A percentile compares a stretch with the other conserved stretches of the same genome.
phyloP scores from a whole-genome alignment of 2,329 filamentous ascomycete species.

The Exophiala dermatitidis region DNA sequence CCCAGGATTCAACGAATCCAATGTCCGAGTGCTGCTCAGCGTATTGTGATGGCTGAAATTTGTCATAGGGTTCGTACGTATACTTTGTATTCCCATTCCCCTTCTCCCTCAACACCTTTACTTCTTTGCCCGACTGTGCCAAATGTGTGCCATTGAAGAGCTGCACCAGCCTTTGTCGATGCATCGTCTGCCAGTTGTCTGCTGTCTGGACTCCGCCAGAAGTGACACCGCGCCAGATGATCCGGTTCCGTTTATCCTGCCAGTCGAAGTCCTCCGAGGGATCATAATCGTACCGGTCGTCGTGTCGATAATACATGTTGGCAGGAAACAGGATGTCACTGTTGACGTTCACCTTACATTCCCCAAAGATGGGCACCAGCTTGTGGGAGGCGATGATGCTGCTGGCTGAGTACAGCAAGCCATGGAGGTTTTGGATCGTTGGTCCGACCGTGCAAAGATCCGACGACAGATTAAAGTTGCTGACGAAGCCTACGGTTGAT shows the following conservation, averaged over 20 bases:
- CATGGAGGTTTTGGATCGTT: constrained; percentile 55
- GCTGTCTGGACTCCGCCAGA: constrained; percentile 53
- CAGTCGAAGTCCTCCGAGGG: constrained; percentile 50
- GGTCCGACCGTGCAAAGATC: constrained; percentile 62
- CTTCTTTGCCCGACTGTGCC: constrained; percentile 22
- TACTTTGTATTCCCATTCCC: constrained; percentile 25
- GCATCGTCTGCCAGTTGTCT: constrained; percentile 35
- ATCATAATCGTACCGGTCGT: constrained; percentile 54
- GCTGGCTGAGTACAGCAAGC: constrained; percentile 57
- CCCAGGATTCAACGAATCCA: constrained; percentile 34
- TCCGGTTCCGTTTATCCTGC: constrained; percentile 49
- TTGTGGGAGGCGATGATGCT: constrained; percentile 51
- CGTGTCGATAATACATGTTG: constrained; percentile 57
- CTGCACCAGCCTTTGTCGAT: constrained; percentile 35
- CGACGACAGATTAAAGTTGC: constrained; percentile 54
- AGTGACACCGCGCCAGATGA: constrained; percentile 60
- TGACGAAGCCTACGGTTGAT: constrained; percentile 52
- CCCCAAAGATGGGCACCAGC: constrained; percentile 60
- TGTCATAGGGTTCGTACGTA: constrained; percentile 27
- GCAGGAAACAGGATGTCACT: constrained; percentile 64
- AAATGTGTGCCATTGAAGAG: constrained; percentile 33
- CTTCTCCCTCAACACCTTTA: constrained; percentile 30
- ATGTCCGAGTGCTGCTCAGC: constrained; percentile 34
- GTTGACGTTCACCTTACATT: constrained; percentile 61
- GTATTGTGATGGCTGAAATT: constrained; percentile 31